Evolutionary conservation across 208 protist species (phyloP).

Genomic region (Trypanosoma avium): DNA sequence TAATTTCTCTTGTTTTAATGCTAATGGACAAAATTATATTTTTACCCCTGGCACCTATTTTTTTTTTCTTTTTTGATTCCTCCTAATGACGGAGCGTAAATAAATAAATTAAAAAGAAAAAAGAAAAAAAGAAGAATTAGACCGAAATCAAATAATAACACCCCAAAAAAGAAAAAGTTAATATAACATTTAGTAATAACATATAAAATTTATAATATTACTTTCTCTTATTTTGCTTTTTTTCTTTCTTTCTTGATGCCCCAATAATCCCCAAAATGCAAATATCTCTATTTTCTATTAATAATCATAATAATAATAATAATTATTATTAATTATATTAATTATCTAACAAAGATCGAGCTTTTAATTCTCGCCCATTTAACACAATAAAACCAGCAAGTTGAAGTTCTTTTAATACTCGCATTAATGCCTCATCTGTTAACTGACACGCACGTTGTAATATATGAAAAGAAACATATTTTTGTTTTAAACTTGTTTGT

Average conservation of each 20-base stretch:
- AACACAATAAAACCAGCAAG: conserved; percentile 37
- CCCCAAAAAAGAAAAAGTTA: conserved; percentile 12
- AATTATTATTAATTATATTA: conserved; percentile 3
- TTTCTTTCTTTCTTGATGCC: too few species aligned
- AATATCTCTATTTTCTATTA: background rate
- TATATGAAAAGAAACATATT: conserved; percentile 53
- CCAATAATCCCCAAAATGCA: too few species aligned
- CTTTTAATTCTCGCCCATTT: conserved; percentile 42
- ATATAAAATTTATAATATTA: too few species aligned
- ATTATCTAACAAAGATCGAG: conserved; percentile 29
- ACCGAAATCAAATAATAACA: background rate
- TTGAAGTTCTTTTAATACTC: conserved; percentile 55
- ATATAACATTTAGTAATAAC: too few species aligned
- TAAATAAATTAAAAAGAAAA: too few species aligned
- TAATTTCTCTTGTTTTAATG: too few species aligned
- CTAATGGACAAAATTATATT: too few species aligned
- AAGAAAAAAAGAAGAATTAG: too few species aligned
- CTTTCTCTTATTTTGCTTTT: conserved; percentile 7
- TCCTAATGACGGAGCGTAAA: too few species aligned
- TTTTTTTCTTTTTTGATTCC: too few species aligned
- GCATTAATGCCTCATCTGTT: conserved; percentile 53
- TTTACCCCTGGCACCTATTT: too few species aligned
- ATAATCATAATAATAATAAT: background rate
- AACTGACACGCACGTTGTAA: conserved; percentile 63
- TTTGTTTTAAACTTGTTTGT: conserved; percentile 32